phyloP scores from a whole-genome alignment of 257 asterid species.

The Solanum sejunctum region DNA sequence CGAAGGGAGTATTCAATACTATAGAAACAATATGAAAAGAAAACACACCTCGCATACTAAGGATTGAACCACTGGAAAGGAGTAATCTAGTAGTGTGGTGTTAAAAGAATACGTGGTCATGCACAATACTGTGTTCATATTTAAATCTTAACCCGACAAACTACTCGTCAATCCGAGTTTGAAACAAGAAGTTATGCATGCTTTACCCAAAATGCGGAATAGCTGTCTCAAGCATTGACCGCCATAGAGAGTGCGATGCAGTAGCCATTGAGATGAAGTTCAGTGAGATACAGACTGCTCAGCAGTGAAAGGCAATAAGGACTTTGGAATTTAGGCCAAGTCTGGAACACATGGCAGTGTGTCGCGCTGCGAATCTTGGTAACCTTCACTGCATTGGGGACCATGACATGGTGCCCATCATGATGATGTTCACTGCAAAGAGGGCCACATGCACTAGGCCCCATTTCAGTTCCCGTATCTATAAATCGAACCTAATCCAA shows the following conservation, averaged over 20 bases:
- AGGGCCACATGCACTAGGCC: background rate
- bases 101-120: background rate
- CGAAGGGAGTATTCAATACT: too few relatives aligned
- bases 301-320: background rate
- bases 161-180: background rate
- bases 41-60: background rate
- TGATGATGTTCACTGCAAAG: background rate
- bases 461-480: background rate
- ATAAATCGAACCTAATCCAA: background rate
- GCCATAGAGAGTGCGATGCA: background rate
- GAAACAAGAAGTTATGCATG: background rate
- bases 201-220: too few relatives aligned
- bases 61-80: background rate
- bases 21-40: too few relatives aligned
- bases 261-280: background rate
- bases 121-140: background rate
- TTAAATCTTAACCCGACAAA: background rate
- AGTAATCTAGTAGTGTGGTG: background rate
- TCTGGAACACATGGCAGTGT: background rate
- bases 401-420: background rate
- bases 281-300: background rate
- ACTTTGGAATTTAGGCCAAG: background rate
- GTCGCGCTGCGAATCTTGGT: background rate
- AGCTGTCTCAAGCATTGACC: too few relatives aligned
- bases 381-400: too few relatives aligned